phyloP scores from a whole-genome alignment of 257 asterid species.

The Lycium ferocissimum region DNA sequence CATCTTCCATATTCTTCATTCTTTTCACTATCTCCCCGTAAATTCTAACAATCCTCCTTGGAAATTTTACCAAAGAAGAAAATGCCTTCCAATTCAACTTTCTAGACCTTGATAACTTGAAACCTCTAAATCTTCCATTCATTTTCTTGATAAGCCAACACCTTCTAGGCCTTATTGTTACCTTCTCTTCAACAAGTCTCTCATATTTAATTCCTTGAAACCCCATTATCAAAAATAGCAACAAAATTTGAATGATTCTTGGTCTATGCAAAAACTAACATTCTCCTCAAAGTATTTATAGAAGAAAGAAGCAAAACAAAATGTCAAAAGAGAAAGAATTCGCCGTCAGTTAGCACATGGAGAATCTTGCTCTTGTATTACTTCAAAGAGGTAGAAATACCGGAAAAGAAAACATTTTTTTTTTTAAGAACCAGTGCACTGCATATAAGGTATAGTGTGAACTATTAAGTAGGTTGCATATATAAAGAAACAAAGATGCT shows the following conservation, averaged over 20 bases:
- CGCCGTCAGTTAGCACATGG: constrained; percentile 47
- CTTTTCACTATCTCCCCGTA: constrained; percentile 48
- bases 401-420: constrained; percentile 10
- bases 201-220: constrained; percentile 44
- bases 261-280: not conserved
- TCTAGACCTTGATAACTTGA: constrained; percentile 51
- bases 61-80: constrained; percentile 50
- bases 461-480: not conserved
- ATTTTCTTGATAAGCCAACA: constrained; percentile 46
- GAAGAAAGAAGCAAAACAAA: constrained; percentile 15
- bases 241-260: not conserved
- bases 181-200: constrained; percentile 50
- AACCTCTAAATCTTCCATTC: constrained; percentile 59
- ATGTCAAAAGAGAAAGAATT: constrained; percentile 4
- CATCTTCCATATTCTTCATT: constrained; percentile 56
- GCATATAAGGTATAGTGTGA: not conserved
- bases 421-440: not conserved
- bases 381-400: constrained; percentile 19
- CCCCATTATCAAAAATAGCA: constrained; percentile 30
- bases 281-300: constrained; percentile 29
- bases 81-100: constrained; percentile 81
- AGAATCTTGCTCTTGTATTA: constrained; percentile 38
- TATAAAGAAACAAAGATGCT: constrained; percentile 34
- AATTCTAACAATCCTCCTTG: constrained; percentile 59
- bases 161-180: constrained; percentile 45